These are phyloP conservation scores for Pseudogymnoascus sp. DNA, from an alignment of 2,329 filamentous ascomycete species.

Conservation along the genomic window DNA sequence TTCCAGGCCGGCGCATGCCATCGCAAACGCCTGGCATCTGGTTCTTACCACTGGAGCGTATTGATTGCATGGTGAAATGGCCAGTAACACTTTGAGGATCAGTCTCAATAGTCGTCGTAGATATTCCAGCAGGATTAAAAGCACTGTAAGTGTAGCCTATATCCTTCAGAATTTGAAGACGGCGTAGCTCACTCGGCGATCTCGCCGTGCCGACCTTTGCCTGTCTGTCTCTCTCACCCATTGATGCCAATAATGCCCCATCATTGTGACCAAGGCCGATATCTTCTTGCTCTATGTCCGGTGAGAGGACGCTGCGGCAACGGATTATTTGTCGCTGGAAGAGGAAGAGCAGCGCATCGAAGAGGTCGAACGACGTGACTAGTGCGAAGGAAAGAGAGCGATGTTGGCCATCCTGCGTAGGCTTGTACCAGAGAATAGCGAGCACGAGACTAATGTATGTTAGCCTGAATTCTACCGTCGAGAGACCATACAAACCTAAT, in stretches of 20 bases:
- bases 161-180: background rate
- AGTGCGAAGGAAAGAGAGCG: constrained; percentile 11
- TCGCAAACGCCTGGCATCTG: background rate
- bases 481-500: constrained; percentile 9
- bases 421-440: constrained; percentile 12
- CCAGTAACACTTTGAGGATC: background rate
- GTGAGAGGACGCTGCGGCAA: constrained; percentile 1
- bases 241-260: background rate
- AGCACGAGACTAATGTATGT: constrained; percentile 5
- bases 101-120: background rate
- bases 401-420: constrained; percentile 11
- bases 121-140: background rate
- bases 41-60: background rate
- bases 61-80: background rate
- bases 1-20: background rate
- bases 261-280: background rate
- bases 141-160: background rate
- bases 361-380: constrained; percentile 12
- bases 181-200: background rate
- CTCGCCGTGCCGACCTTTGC: background rate
- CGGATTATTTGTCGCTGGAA: constrained; percentile 11
- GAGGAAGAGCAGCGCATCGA: constrained; percentile 12
- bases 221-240: background rate
- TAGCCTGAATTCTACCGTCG: background rate
- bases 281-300: background rate